Percentiles rank a stretch among this genome's conserved stretches.
Evolutionary conservation across 2,329 filamentous ascomycete species (phyloP).

Genomic region (Neopestalotiopsis sp.): DNA sequence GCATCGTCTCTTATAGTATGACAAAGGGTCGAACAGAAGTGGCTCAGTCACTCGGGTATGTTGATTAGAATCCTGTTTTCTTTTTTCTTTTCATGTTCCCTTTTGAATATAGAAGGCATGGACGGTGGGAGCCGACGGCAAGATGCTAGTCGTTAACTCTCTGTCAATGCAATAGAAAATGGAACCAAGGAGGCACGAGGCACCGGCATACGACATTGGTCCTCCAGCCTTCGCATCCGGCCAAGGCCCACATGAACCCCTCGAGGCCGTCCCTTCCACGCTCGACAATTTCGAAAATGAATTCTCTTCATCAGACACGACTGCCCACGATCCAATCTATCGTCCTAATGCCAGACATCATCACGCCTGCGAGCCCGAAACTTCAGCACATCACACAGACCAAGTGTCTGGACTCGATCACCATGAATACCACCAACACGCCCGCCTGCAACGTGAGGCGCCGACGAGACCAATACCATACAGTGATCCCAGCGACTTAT

Average conservation of each 20-base stretch:
- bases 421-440: no score
- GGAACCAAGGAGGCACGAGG: background rate
- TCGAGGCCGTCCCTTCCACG: background rate
- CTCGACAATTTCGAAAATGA: background rate
- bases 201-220: background rate
- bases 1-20: background rate
- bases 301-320: background rate
- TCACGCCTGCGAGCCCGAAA: background rate
- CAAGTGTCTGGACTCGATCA: background rate
- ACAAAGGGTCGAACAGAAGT: background rate
- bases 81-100: background rate
- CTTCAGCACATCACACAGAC: background rate
- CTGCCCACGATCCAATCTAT: background rate
- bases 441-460: no score
- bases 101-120: no score
- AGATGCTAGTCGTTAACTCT: background rate
- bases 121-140: background rate
- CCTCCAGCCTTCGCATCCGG: background rate
- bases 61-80: background rate
- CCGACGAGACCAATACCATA: no score
- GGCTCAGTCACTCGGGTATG: background rate
- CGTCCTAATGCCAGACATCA: background rate
- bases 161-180: background rate
- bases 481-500: no score
- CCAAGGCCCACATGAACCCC: background rate